Base-by-base conservation (phyloP, 495 filamentous ascomycete genomes). In the Poronia punctata region DNA sequence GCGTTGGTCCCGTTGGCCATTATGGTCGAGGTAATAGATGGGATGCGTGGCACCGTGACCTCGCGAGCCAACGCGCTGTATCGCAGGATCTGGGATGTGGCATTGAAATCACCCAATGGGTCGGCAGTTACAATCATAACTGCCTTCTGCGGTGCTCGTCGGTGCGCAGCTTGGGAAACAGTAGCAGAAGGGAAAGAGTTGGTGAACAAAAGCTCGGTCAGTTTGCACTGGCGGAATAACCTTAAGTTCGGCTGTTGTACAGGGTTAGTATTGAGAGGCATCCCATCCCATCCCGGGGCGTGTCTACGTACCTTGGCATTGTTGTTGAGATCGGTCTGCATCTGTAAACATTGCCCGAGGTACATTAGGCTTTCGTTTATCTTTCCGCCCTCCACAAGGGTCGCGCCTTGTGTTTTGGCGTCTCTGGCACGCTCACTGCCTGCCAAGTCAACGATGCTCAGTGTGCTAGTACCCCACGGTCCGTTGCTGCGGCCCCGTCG, bases 331-430 rank as follows among this genome's bases (percentile, higher is more conserved):
- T 87, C 84, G 43, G 80, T 87, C 61, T 96, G 93, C 80, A 95
- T 86, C 59, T 98, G 92, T 49, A 98, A 69, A 57, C 93, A 97
- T 57, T 97, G 93, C 1, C 92, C 92, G 1, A 98, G 77, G 60
- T 95, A 96, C 93, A 98, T 98, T 53, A 98, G 62, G 52, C 82
- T 88, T 57, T 95, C 88, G 56, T 98, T 98, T 53, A 98, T 98
- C 61, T 95, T 95, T 12, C 92, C 93, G 15, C 92, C 93, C 62
- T 98, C 92, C 0, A 83, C 88, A 2, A 98, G 75, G 1, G 89
- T 95, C 0, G 87, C 80, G 14, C 92, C 90, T 0, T 86, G 83
- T 14, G 93, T 96, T 65, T 95, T 95, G 10, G 93, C 88, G 39
- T 88, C 87, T 50, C 88, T 73, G 15, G 90, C 89, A 39, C 92